Evolutionary conservation across 352 stramenopile species (phyloP).

Genomic region (Phytophthora pinifolia): DNA sequence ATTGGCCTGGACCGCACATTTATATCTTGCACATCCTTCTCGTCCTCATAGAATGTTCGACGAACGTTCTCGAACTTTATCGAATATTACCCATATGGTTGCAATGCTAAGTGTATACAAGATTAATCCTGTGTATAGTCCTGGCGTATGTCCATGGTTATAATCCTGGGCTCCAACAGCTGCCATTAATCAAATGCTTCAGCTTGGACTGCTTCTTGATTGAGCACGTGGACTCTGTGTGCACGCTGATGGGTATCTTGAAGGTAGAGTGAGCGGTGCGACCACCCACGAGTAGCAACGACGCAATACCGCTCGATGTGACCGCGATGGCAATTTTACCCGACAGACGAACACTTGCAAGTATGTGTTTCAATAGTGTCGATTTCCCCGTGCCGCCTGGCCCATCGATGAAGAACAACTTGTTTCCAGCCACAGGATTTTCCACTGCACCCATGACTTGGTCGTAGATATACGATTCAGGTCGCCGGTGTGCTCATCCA

Average conservation of each 20-base stretch:
- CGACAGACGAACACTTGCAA: conserved; percentile 13
- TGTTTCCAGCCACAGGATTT: not conserved
- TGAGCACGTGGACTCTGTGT: conserved; percentile 10
- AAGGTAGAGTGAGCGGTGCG: conserved; percentile 39
- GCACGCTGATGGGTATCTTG: conserved; percentile 27
- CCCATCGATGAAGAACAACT: conserved; percentile 33
- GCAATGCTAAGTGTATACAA: no score
- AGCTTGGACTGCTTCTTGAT: conserved; percentile 24
- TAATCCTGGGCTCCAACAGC: no score
- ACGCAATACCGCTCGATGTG: conserved; percentile 35
- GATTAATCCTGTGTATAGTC: no score
- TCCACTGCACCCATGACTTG: conserved; percentile 7
- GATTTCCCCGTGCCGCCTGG: conserved; percentile 40
- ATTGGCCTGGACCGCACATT: no score
- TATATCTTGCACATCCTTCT: no score
- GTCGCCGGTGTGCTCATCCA: not conserved
- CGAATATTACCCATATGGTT: no score
- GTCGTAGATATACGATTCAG: conserved; percentile 19
- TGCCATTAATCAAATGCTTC: no score
- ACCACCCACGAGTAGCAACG: conserved; percentile 27
- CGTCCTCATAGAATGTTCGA: no score
- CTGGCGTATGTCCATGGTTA: no score
- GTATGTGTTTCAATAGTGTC: conserved; percentile 25
- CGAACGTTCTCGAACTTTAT: no score
- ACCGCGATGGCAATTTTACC: conserved; percentile 26